A percentile compares a stretch with the other conserved stretches of the same genome.
Conservation (phyloP, 2,329 filamentous ascomycete genomes). For the Fusarium piperis region DNA sequence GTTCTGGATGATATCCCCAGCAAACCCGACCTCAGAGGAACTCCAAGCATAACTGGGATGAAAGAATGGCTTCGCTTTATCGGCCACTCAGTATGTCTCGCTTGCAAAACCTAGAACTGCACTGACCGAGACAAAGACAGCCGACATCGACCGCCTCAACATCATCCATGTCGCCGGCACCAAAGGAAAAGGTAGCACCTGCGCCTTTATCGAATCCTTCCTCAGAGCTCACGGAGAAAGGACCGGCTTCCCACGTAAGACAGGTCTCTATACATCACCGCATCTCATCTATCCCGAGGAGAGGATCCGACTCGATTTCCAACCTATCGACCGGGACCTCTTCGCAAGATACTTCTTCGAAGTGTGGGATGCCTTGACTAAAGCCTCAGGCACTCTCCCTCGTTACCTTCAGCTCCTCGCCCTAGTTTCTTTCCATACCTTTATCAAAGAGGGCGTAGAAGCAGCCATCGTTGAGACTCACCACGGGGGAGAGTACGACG, state of each 20-base stretch:
- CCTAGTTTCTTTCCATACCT: not conserved
- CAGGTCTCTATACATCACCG: not conserved
- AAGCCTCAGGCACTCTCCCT: not conserved
- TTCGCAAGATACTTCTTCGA: not conserved
- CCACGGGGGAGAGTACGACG: not conserved
- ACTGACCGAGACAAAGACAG: not conserved
- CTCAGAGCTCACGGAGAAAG: not conserved
- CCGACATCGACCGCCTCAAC: not conserved
- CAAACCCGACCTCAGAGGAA: not conserved
- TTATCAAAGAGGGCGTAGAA: not conserved
- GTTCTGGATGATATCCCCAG: not conserved
- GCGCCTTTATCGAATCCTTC: not conserved
- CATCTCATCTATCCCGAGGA: not conserved
- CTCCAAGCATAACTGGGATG: not conserved
- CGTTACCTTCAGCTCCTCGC: not conserved
- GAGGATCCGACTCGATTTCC: not conserved
- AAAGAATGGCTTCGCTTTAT: not conserved
- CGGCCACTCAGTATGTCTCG: not conserved
- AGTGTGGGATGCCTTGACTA: not conserved
- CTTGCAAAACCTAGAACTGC: fast-evolving
- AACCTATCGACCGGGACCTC: not conserved
- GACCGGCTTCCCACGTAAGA: not conserved
- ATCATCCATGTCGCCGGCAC: not conserved
- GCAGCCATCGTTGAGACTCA: not conserved
- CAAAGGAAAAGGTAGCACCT: not conserved